These are phyloP conservation scores for Aurinia saxatilis DNA, from an alignment of 345 rosid genomes.

Conservation along the genomic window DNA sequence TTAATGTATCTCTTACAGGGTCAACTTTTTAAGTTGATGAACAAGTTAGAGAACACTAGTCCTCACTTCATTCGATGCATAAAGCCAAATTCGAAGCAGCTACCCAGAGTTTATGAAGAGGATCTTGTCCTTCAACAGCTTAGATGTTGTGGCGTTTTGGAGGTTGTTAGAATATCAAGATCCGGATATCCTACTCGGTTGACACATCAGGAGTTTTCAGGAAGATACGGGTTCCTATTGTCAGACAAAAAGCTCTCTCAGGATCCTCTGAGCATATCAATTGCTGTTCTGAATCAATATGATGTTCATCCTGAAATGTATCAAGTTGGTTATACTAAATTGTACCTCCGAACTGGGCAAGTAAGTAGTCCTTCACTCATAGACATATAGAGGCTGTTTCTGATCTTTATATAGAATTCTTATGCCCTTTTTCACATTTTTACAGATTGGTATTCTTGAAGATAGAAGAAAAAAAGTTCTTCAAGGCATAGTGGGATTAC, in stretches of 20 bases:
- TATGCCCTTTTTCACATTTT: constrained; percentile 1
- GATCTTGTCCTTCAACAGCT: constrained; percentile 77
- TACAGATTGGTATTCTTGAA: constrained; percentile 69
- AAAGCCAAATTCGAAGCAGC: constrained; percentile 69
- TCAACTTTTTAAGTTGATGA: constrained; percentile 86
- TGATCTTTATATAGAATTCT: not conserved
- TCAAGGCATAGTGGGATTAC: constrained; percentile 55
- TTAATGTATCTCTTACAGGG: constrained; percentile 34
- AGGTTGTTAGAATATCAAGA: constrained; percentile 84
- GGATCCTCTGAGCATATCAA: constrained; percentile 76
- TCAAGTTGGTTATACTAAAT: constrained; percentile 85
- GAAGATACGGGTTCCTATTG: constrained; percentile 73
- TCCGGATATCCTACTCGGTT: constrained; percentile 83
- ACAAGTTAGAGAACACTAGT: constrained; percentile 69
- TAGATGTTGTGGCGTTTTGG: constrained; percentile 79
- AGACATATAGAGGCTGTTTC: not conserved
- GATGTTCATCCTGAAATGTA: constrained; percentile 74
- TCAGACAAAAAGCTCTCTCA: constrained; percentile 32
- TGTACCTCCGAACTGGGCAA: constrained; percentile 79
- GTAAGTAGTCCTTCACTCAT: constrained; percentile 31
- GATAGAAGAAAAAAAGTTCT: constrained; percentile 53
- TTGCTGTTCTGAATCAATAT: constrained; percentile 65
- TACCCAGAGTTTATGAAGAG: constrained; percentile 57
- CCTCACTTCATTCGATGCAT: constrained; percentile 94
- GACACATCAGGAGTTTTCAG: constrained; percentile 79